Evolutionary conservation across 73 alveolate species (phyloP).

Genomic region (Breviolum minutum): DNA sequence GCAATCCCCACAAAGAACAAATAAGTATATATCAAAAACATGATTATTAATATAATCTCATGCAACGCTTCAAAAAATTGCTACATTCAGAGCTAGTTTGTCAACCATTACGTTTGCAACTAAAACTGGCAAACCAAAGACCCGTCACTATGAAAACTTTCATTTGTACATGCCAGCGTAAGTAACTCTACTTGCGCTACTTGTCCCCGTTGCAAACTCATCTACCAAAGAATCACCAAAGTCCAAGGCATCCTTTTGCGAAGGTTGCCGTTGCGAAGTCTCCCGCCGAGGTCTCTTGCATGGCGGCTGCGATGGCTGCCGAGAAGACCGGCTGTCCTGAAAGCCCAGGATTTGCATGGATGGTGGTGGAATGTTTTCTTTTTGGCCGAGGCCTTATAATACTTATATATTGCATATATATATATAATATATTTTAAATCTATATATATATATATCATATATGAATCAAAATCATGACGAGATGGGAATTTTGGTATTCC

Average conservation of each 20-base stretch:
- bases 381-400: neutral
- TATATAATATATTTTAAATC: no score
- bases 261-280: neutral
- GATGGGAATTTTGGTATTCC: no score
- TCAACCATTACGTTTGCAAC: no score
- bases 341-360: neutral
- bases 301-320: neutral
- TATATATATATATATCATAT: no score
- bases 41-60: no score
- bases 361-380: neutral
- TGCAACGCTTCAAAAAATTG: no score
- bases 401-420: neutral
- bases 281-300: neutral
- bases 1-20: neutral
- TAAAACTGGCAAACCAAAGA: neutral
- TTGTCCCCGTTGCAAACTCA: constrained; percentile 4
- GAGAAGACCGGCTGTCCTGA: neutral
- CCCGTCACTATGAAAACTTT: neutral
- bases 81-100: no score
- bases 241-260: neutral
- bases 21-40: no score
- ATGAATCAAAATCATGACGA: no score
- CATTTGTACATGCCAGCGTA: neutral
- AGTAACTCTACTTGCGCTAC: constrained; percentile 2
- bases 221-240: neutral